phyloP scores from a whole-genome alignment of 352 stramenopile species.

The Globisporangium spinosum region DNA sequence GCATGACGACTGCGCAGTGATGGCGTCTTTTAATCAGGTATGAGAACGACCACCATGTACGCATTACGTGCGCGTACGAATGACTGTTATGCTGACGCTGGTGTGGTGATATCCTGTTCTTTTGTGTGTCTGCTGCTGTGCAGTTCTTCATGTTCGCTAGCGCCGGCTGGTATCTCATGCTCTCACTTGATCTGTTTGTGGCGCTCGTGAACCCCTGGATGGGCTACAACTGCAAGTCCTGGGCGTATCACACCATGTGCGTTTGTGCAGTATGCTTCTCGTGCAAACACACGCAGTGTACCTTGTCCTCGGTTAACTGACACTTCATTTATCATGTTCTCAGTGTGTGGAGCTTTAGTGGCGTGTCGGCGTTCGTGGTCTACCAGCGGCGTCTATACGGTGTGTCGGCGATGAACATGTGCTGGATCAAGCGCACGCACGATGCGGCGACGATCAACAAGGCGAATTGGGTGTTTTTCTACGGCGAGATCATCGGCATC shows the following conservation, averaged over 20 bases:
- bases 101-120: too few relatives aligned
- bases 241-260: slow-evolving; percentile 81
- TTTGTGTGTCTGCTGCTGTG: background rate
- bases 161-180: slow-evolving; percentile 80
- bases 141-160: slow-evolving; percentile 76
- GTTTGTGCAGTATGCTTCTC: background rate
- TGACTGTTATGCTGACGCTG: background rate
- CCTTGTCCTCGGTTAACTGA: background rate
- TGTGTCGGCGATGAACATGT: slow-evolving; percentile 70
- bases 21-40: slow-evolving; percentile 70
- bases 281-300: background rate
- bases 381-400: slow-evolving; percentile 62
- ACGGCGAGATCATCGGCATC: slow-evolving; percentile 43
- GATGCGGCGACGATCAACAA: slow-evolving; percentile 44
- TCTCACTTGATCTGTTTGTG: slow-evolving; percentile 78
- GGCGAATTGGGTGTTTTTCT: slow-evolving; percentile 66
- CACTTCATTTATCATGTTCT: background rate
- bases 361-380: slow-evolving; percentile 50
- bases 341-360: slow-evolving; percentile 73
- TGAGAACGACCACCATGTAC: background rate
- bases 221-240: slow-evolving; percentile 83
- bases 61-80: background rate
- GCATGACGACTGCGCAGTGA: slow-evolving; percentile 41
- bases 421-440: slow-evolving; percentile 63
- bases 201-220: slow-evolving; percentile 87